Conservation (phyloP, 2,329 filamentous ascomycete species). For the Verticillium nubilum region DNA sequence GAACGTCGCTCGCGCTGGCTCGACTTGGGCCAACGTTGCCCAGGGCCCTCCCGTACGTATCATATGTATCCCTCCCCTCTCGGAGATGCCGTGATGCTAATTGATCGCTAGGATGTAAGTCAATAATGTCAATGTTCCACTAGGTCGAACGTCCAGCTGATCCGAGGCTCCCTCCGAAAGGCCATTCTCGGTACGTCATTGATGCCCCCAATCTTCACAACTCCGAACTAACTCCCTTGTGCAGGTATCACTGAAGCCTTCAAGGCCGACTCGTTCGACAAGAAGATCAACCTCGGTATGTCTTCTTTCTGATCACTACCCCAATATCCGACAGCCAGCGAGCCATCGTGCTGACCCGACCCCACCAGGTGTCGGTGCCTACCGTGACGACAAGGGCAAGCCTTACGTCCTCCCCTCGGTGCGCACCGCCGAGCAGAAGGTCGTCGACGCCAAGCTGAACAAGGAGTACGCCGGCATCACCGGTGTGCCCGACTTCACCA, state of each 20-base stretch:
- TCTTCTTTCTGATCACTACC: slow-evolving; percentile 7
- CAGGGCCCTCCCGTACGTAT: slow-evolving; percentile 86
- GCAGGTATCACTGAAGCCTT: slow-evolving; percentile 93
- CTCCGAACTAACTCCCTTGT: slow-evolving; percentile 16
- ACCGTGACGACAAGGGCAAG: slow-evolving; percentile 97
- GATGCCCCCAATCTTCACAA: slow-evolving; percentile 5
- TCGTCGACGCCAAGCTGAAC: slow-evolving; percentile 73
- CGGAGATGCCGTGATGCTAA: slow-evolving; percentile 20
- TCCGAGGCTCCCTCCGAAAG: slow-evolving; percentile 31
- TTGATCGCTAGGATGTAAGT: slow-evolving; percentile 32
- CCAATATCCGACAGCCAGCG: slow-evolving; percentile 1
- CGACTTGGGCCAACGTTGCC: slow-evolving; percentile 85
- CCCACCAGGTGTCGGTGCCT: slow-evolving; percentile 78
- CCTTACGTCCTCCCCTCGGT: slow-evolving; percentile 96
- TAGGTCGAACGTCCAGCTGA: not conserved
- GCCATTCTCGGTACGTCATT: slow-evolving; percentile 66
- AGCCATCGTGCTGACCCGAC: not conserved
- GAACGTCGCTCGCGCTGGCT: slow-evolving; percentile 44
- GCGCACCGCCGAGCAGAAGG: slow-evolving; percentile 78
- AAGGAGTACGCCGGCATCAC: slow-evolving; percentile 99
- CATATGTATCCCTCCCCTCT: slow-evolving; percentile 5
- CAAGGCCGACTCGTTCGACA: slow-evolving; percentile 88
- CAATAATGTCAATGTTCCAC: not conserved
- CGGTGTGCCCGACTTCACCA: slow-evolving; percentile 89
- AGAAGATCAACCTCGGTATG: slow-evolving; percentile 97